A percentile compares a stretch with the other conserved stretches of the same genome.
Evolutionary conservation across 129 eudicot genomes (phyloP).

Genomic region (Lactuca saligna): DNA sequence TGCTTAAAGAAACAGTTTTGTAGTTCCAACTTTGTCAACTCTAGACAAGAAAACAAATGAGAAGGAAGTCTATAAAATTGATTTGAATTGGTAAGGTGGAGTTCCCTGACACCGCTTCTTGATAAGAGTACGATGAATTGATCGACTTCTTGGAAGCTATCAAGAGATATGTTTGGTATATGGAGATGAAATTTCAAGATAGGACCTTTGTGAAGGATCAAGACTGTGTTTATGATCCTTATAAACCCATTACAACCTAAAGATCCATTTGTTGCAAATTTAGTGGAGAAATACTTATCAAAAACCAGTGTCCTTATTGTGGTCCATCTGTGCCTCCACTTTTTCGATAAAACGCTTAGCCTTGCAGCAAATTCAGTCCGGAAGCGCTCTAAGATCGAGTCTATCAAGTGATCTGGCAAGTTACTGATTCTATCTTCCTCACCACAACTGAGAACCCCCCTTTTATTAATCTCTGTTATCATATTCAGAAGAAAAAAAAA

Average conservation of each 20-base stretch:
- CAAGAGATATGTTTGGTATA: conserved; percentile 8
- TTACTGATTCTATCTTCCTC: conserved; percentile 5
- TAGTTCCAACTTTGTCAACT: neutral
- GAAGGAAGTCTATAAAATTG: neutral
- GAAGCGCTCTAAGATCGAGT: too few species aligned
- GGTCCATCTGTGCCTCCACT: conserved; percentile 27
- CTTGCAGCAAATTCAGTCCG: too few species aligned
- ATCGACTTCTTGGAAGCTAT: conserved; percentile 21
- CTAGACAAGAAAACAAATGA: conserved; percentile 10
- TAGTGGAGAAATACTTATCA: neutral
- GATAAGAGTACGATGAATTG: conserved; percentile 19
- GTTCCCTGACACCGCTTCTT: conserved; percentile 9
- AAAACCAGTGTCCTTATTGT: neutral
- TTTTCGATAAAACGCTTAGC: conserved; percentile 13
- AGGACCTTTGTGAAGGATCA: neutral
- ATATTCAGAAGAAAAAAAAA: neutral
- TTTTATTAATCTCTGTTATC: neutral
- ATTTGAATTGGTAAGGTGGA: neutral
- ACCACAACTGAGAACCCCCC: neutral
- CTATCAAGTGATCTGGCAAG: too few species aligned
- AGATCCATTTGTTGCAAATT: neutral
- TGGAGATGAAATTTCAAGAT: conserved; percentile 4
- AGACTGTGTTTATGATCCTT: too few species aligned
- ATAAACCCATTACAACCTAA: too few species aligned
- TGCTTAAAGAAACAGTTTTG: neutral